Base-by-base conservation (phyloP, 441 rosid species). In the Erodium texanum region DNA sequence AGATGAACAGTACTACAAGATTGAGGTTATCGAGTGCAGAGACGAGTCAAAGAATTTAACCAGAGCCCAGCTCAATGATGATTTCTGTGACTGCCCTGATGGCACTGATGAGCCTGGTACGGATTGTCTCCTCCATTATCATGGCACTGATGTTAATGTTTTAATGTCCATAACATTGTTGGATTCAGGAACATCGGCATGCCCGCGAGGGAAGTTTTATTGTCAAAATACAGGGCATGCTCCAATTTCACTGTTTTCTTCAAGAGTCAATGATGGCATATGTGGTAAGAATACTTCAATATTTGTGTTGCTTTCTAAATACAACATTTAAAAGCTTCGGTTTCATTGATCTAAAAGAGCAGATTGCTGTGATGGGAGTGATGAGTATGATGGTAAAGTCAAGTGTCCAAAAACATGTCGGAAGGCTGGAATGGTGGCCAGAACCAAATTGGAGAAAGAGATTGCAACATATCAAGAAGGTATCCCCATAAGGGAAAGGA, bases 281-380 rank as follows among this genome's bases (percentile, higher is more conserved):
- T 54, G 61, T 7, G 61, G 61, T 54, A 54, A 54, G 8, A 1
- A 27, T 27, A 27, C 4, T 27, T 27, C 29, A 27, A 27, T 27
- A 1, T 4, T 27, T 27, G 29, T 1, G 29, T 27, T 27, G 29
- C 4, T 27, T 27, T 27, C 4, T 1, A 19, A 54, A 16, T 54
- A 36, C 2, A 50, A 16, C 58, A 48, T 48, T 48, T 50, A 4
- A 16, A 50, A 15, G 58, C 12, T 50, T 19, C 8, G n/a, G 7
- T 16, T 48, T 15, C 18, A 48, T 15, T 14, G n/a, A n/a, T n/a
- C n/a, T n/a, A 48, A 74, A 27, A 27, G 29, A 1, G 29, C 84
- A 94, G 97, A 91, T 80, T 94, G 97, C 77, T 94, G 99, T 77
- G 99, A 91, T 70, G 97, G 99, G 72, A 94, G 96, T 74, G 99